These are phyloP conservation scores for Oryza punctata DNA, from an alignment of 176 grass and related monocot genomes.

Conservation along the genomic window DNA sequence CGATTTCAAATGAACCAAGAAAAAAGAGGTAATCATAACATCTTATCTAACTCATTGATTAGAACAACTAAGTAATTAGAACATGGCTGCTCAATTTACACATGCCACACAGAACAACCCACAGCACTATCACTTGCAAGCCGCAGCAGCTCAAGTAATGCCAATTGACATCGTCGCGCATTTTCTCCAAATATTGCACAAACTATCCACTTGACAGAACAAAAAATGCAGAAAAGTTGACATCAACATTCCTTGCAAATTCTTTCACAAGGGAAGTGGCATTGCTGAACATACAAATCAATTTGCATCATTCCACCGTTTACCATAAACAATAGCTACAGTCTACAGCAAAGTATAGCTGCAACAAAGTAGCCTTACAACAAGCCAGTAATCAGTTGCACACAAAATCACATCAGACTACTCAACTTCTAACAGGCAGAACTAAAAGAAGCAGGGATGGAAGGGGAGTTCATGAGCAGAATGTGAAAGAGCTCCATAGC, in stretches of 20 bases:
- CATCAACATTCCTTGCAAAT: not conserved
- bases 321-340: not conserved
- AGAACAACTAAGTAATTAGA: not conserved
- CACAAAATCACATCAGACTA: not conserved
- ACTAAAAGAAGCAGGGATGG: not conserved
- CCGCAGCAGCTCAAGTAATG: not conserved
- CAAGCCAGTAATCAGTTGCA: not conserved
- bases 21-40: not conserved
- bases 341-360: not conserved
- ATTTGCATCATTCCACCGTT: not conserved
- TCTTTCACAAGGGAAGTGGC: not conserved
- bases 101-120: not conserved
- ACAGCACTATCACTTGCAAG: not conserved
- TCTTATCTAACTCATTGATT: not conserved
- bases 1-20: not conserved
- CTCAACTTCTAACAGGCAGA: not conserved
- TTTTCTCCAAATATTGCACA: not conserved
- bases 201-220: not conserved
- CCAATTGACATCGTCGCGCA: not conserved
- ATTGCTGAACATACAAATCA: not conserved
- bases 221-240: not conserved
- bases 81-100: not conserved
- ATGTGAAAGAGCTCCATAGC: not conserved
- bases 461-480: not conserved
- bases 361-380: not conserved